Base-by-base conservation (phyloP, 805 yeast species). In the Metschnikowia kunwiensis region DNA sequence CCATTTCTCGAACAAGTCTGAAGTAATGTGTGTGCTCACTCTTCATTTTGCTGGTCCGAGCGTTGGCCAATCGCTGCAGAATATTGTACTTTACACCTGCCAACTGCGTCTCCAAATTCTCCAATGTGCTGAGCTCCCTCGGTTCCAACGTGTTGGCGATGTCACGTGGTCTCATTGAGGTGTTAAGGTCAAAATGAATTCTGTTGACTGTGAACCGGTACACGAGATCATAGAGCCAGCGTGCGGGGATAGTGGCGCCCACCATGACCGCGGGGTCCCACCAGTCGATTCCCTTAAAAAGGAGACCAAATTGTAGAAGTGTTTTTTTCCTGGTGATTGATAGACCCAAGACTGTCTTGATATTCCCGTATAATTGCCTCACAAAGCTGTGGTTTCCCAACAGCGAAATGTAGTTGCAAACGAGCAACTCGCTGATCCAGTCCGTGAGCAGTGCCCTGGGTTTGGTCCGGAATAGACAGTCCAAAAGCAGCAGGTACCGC, bases 201-300 rank as follows among this genome's bases (percentile, higher is more conserved):
- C 59, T 46, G 49, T 68, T 68, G 17, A 64, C 31, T 0, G 67
- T 58, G 18, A 62, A 29, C 10, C 67, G 46, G 41, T 53, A 62
- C 15, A 58, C 24, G 7, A 64, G 19, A 40, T 63, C 70, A 39
- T 68, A 68, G 8, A 44, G 38, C 65, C 70, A 63, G 26, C 73
- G 47, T 6, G 50, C 34, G 0, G 72, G 72, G 5, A 64, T 47
- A 22, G 65, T 32, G 43, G 61, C 32, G 2, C 64, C 62, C 8
- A 67, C 51, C 55, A 68, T 47, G 32, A 56, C 58, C 24, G 50
- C 46, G 1, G 62, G 47, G 30, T 57, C 51, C 59, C 60, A 56
- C 29, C 61, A 51, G 39, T 57, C 50, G 16, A 66, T 45, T 9
- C 55, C 57, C 10, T 43, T 45, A 25, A 57, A 38, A 3, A 53